A percentile compares a stretch with the other conserved stretches of the same genome.
Evolutionary conservation across 768 basidiomycete species (phyloP).

Genomic region (Lenzites betulinus): DNA sequence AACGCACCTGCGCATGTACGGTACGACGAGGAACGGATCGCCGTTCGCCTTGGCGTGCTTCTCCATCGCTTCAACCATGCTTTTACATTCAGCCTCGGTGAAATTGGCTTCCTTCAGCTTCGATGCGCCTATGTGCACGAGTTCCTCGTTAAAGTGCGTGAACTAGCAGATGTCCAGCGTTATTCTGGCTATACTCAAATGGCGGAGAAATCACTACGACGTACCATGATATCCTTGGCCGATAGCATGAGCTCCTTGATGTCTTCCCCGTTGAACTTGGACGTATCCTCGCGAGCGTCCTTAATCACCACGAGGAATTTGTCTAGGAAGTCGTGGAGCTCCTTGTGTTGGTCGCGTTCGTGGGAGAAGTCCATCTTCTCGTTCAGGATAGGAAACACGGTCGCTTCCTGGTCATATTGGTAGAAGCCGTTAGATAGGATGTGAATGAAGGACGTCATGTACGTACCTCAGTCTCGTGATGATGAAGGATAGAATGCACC

Average conservation of each 20-base stretch:
- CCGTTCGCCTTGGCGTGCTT: constrained; percentile 37
- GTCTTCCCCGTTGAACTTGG: constrained; percentile 34
- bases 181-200: too few species aligned
- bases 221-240: constrained; percentile 36
- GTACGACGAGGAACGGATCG: constrained; percentile 37
- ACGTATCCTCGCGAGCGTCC: constrained; percentile 27
- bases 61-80: constrained; percentile 32
- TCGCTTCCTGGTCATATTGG: constrained; percentile 28
- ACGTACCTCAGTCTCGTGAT: constrained; percentile 37
- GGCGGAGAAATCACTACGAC: constrained; percentile 6
- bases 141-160: constrained; percentile 40
- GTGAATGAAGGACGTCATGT: neutral
- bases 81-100: constrained; percentile 31
- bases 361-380: constrained; percentile 40
- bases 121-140: constrained; percentile 35
- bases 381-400: constrained; percentile 40
- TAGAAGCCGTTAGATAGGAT: neutral
- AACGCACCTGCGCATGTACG: constrained; percentile 40
- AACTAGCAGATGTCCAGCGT: too few species aligned
- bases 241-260: constrained; percentile 33
- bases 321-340: constrained; percentile 35
- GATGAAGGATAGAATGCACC: constrained; percentile 36
- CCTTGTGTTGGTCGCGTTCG: constrained; percentile 40
- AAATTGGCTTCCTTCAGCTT: constrained; percentile 34
- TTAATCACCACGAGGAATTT: constrained; percentile 30